Conservation (phyloP, 2,329 filamentous ascomycete genomes). For the Camillea tinctor region DNA sequence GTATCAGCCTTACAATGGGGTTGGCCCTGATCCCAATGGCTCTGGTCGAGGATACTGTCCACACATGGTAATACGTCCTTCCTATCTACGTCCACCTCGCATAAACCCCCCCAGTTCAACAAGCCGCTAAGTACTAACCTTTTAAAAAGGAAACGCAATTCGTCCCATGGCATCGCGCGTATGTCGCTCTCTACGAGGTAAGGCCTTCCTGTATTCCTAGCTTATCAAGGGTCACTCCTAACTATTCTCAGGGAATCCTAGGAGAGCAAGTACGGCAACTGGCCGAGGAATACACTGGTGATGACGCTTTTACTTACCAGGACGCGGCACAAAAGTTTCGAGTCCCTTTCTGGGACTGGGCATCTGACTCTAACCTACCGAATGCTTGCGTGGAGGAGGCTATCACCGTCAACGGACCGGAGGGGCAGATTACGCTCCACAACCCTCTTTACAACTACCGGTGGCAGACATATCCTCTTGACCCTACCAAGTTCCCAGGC, state of each 20-base stretch:
- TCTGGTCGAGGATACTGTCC: conserved; percentile 24
- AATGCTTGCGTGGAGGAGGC: conserved; percentile 35
- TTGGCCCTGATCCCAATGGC: conserved; percentile 34
- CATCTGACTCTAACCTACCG: conserved; percentile 41
- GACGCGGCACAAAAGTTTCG: conserved; percentile 47
- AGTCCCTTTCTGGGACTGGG: conserved; percentile 58
- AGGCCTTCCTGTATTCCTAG: conserved; percentile 4
- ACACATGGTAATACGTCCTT: conserved; percentile 39
- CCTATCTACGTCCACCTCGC: neutral
- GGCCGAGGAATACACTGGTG: conserved; percentile 42
- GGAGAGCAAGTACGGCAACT: conserved; percentile 46
- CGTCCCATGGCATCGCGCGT: conserved; percentile 56
- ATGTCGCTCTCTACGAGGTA: conserved; percentile 54
- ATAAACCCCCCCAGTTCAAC: neutral
- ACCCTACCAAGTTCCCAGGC: conserved; percentile 37
- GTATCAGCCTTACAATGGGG: conserved; percentile 40
- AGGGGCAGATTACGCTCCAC: conserved; percentile 37
- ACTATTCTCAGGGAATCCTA: conserved; percentile 47
- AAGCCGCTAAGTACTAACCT: conserved; percentile 6
- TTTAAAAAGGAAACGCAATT: conserved; percentile 47
- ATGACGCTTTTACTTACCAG: conserved; percentile 37
- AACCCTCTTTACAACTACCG: conserved; percentile 55
- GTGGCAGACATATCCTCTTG: conserved; percentile 43
- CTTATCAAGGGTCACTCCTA: conserved; percentile 2
- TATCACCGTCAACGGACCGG: conserved; percentile 42